A percentile compares a stretch with the other conserved stretches of the same genome.
Conservation (phyloP, 2,329 filamentous ascomycete species). For the Neonectria punicea region DNA sequence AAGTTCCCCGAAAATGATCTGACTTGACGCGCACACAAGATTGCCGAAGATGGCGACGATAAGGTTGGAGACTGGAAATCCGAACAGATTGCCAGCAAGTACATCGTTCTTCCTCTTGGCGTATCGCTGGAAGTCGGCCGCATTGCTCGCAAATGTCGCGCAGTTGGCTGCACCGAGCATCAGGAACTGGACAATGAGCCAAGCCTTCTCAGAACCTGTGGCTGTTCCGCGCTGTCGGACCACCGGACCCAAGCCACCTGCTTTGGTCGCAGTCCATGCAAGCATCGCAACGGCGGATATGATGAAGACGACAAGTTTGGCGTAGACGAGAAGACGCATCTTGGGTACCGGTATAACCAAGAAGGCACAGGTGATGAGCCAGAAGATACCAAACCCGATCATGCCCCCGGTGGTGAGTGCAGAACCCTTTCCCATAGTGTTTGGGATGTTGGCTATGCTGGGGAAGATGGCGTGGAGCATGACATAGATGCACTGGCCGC, state of each 20-base stretch:
- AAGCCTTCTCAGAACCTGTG: conserved; percentile 4
- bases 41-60: conserved; percentile 11
- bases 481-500: conserved; percentile 45
- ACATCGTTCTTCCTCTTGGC: conserved; percentile 15
- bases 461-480: conserved; percentile 56
- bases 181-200: conserved; percentile 6
- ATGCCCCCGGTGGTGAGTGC: conserved; percentile 53
- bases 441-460: conserved; percentile 50
- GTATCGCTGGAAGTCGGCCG: conserved; percentile 16
- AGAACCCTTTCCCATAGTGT: conserved; percentile 53
- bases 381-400: conserved; percentile 55
- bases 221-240: conserved; percentile 5
- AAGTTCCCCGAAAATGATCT: conserved; percentile 9
- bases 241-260: conserved; percentile 17
- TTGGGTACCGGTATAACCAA: conserved; percentile 47
- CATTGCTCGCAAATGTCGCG: conserved; percentile 14
- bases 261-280: conserved; percentile 41
- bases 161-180: conserved; percentile 12
- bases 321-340: conserved; percentile 32
- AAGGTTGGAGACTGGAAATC: conserved; percentile 11
- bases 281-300: conserved; percentile 52
- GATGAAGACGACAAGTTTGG: conserved; percentile 49
- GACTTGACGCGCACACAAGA: conserved; percentile 14
- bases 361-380: conserved; percentile 53
- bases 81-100: conserved; percentile 5